Evolutionary conservation across 352 stramenopile species (phyloP), one percentile per base, ranked within the genome.

Genomic region (Phytophthora pini): DNA sequence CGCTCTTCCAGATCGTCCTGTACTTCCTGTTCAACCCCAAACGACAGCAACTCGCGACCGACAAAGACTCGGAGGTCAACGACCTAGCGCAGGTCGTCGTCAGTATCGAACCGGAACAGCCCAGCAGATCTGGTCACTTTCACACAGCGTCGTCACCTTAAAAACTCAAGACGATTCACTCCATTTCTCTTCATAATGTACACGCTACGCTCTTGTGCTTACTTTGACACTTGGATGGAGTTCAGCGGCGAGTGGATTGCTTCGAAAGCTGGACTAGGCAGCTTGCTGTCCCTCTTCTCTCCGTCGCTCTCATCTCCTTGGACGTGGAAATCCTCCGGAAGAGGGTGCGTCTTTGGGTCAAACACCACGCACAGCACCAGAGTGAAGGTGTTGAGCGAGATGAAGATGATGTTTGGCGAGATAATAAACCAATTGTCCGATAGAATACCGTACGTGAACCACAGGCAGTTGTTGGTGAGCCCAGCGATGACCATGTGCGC

Each of bases 1-100:
- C 69, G 15, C 36, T 70, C 24, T 20, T 73, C 13, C 78, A 82
- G 56, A 75, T 87, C 54, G 47, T 63, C 22, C 52, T 84, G 22
- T 82, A 80, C 56, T 48, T 76, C n/a, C 31, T 78, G 2, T 82
- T 76, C 54, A 63, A 56, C 44, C 57, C 67, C 5, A 64, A 67
- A 15, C 54, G 54, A 5, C 47, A 48, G 46, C 57, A 60, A 46
- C 6, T 75, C 2, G 26, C 56, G n/a, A 22, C 17, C 8, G 3
- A 20, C 2, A 43, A n/a, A n/a, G 43, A 5, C n/a, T 11, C 45
- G 27, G 53, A 41, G 26, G 47, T 10, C 8, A 61, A 62, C 13
- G 45, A 62, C 9, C 11, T 55, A 24, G 22, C 31, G 1, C 47
- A 53, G 3, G n/a, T 58, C 13, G 15, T 54, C 46, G 46, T 38